Base-by-base conservation (phyloP, 2,329 filamentous ascomycete genomes). In the Paradendryphiella salina region DNA sequence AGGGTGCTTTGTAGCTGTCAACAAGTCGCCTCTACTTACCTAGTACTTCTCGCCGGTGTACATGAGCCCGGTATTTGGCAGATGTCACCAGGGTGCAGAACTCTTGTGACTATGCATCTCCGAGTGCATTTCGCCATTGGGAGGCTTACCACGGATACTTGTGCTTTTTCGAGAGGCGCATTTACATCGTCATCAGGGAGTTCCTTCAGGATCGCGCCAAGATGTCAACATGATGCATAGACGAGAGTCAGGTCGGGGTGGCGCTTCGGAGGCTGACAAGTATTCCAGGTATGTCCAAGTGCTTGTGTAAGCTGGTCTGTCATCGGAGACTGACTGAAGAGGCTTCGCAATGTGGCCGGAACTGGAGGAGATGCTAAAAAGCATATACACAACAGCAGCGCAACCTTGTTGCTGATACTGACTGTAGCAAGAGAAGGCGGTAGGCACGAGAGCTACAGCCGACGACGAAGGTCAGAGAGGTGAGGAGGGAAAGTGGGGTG, bases 321-420 rank as follows among this genome's bases (percentile, higher is more conserved):
- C 14, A 20, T 13, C 28, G 8, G 32, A 13, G 32, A 21, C 10
- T 31, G 17, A 32, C 14, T 8, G 29, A 38, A 20, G 36, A 40
- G 8, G 23, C 23, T 26, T 26, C 23, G 23, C 23, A 26, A 26
- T 26, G 3, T 26, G 6, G 23, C 23, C 8, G 23, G 23, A 26
- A 9, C 8, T n/a, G 14, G 18, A 20, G 14, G 23, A 26, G 3
- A 23, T 40, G 43, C 11, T 43, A 20, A 34, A 23, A 21, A 36
- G 31, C 18, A 40, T 23, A 23, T 46, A 33, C 45, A 52, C 26
- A 17, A 18, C 14, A 45, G 23, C 33, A 43, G 47, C 43, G 43
- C 26, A 45, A 34, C 14, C 20, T 41, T 28, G 43, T 23, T 18
- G 34, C 17, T 15, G 13, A 20, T 28, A 34, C 18, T 21, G 21